Evolutionary conservation across 2,329 filamentous ascomycete species (phyloP).

Genomic region (Colletotrichum shisoi): DNA sequence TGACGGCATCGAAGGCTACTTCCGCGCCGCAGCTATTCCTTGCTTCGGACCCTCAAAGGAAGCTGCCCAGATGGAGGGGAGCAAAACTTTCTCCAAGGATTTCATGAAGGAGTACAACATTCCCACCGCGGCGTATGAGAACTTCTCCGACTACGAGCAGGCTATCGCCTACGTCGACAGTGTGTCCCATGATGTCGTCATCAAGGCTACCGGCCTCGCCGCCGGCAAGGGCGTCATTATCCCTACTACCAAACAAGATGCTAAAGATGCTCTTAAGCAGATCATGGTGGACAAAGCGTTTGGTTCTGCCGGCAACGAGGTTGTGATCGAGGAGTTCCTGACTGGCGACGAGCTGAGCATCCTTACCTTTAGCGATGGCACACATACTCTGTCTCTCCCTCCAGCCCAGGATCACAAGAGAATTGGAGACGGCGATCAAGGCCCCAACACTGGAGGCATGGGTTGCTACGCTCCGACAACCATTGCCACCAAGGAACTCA

Average conservation of each 20-base stretch:
- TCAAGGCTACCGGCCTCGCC: constrained; percentile 78
- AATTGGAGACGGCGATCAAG: constrained; percentile 71
- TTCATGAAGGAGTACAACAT: constrained; percentile 79
- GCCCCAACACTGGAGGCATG: constrained; percentile 79
- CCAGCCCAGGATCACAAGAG: constrained; percentile 78
- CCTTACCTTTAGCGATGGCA: constrained; percentile 72
- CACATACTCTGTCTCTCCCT: constrained; percentile 69
- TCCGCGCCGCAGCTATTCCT: constrained; percentile 65
- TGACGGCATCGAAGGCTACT: constrained; percentile 75
- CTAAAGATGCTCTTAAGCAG: constrained; percentile 67
- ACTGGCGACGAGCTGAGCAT: constrained; percentile 75
- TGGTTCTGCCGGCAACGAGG: constrained; percentile 70
- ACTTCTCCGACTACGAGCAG: constrained; percentile 68
- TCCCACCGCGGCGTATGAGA: constrained; percentile 75
- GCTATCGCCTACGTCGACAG: constrained; percentile 69
- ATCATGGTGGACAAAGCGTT: constrained; percentile 75
- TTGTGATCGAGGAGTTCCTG: constrained; percentile 77
- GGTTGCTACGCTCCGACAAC: constrained; percentile 74
- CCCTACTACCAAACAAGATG: constrained; percentile 61
- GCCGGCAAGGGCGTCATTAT: constrained; percentile 71
- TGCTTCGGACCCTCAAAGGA: constrained; percentile 74
- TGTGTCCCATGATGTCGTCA: constrained; percentile 68
- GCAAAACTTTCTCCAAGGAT: constrained; percentile 79
- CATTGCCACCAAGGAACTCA: constrained; percentile 59
- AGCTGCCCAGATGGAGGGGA: constrained; percentile 78